These are phyloP conservation scores for Thielaviopsis punctulata DNA, from an alignment of 2,329 filamentous ascomycete species.

Conservation along the genomic window DNA sequence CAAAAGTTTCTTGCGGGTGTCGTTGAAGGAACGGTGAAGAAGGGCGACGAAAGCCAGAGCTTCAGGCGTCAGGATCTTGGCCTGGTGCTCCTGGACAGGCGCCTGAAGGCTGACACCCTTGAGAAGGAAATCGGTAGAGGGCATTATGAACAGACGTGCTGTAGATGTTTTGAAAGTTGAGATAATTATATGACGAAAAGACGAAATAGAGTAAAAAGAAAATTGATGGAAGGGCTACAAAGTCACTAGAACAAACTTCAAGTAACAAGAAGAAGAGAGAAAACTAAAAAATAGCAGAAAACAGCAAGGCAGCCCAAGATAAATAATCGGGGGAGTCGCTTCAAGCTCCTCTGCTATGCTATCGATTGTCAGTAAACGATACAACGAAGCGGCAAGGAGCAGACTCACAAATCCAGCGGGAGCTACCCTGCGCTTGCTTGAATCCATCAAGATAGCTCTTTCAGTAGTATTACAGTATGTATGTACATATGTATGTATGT, in stretches of 20 bases:
- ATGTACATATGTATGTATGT: neutral
- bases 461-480: conserved; percentile 3
- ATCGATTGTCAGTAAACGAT: neutral
- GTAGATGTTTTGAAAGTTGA: neutral
- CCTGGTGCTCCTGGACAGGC: conserved; percentile 56
- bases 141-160: conserved; percentile 33
- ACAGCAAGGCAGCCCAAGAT: neutral
- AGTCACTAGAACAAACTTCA: no score
- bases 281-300: neutral
- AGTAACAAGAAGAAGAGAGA: neutral
- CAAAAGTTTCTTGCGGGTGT: conserved; percentile 70
- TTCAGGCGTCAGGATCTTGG: conserved; percentile 82
- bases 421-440: neutral
- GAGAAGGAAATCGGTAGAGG: conserved; percentile 57
- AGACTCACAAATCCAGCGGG: no score
- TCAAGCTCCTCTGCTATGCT: neutral
- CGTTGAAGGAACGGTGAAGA: conserved; percentile 88
- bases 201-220: neutral
- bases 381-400: neutral
- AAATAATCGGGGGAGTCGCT: neutral
- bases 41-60: conserved; percentile 85
- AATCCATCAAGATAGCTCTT: conserved; percentile 2
- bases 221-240: neutral
- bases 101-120: conserved; percentile 80
- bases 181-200: neutral